phyloP scores from a whole-genome alignment of 495 filamentous ascomycete species.

The Pyrenula massariospora region DNA sequence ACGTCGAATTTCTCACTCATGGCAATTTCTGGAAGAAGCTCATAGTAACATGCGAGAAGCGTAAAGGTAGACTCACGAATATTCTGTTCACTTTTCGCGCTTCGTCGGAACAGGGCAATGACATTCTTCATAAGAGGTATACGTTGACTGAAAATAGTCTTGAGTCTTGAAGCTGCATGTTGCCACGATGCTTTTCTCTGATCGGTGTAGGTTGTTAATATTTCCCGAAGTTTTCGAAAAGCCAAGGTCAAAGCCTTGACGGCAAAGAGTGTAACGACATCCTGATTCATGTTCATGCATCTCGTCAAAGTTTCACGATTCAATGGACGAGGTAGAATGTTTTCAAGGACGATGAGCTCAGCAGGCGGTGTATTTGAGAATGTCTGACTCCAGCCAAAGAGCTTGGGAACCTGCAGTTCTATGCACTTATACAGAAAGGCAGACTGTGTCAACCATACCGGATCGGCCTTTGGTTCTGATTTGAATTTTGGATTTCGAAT shows the following conservation, averaged over 20 bases:
- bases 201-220: conserved; percentile 28
- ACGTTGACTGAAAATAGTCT: conserved; percentile 63
- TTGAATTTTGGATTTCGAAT: conserved; percentile 64
- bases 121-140: conserved; percentile 71
- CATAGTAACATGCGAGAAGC: conserved; percentile 67
- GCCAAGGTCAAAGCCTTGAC: conserved; percentile 65
- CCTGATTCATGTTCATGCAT: conserved; percentile 63
- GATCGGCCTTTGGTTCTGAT: conserved; percentile 80
- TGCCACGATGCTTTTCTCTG: conserved; percentile 44
- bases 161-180: conserved; percentile 49
- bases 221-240: conserved; percentile 61
- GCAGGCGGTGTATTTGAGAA: conserved; percentile 54
- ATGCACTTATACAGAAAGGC: conserved; percentile 73
- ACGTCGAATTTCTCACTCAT: conserved; percentile 79
- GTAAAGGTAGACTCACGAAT: conserved; percentile 68
- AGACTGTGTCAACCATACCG: conserved; percentile 90
- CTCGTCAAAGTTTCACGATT: conserved; percentile 62
- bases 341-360: conserved; percentile 64
- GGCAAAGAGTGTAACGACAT: conserved; percentile 71
- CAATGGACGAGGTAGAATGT: conserved; percentile 73
- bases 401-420: conserved; percentile 56
- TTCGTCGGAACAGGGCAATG: conserved; percentile 53
- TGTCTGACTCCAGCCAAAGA: conserved; percentile 51
- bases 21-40: conserved; percentile 67
- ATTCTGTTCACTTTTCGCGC: conserved; percentile 52